Percentiles rank a stretch among this genome's conserved stretches.
Conservation (phyloP, 192 early-diverging fungal genomes). For the Umbelopsis isabellina region DNA sequence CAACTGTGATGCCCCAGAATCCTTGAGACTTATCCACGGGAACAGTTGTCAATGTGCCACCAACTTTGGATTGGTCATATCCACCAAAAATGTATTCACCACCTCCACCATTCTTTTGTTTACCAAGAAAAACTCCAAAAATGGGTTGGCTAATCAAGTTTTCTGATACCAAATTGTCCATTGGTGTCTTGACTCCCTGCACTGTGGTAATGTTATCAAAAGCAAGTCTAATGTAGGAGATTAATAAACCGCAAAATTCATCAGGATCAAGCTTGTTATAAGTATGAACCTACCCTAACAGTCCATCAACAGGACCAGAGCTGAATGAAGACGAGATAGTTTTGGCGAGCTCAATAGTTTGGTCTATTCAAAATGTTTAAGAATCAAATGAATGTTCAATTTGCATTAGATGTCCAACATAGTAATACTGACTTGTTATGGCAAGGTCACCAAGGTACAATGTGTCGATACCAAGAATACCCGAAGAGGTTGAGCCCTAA, state of each 20-base stretch:
- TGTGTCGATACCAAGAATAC: conserved; percentile 32
- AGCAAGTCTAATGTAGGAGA: conserved; percentile 21
- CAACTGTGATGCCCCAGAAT: conserved; percentile 28
- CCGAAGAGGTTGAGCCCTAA: conserved; percentile 27
- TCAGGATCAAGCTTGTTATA: too few species aligned
- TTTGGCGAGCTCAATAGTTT: conserved; percentile 35
- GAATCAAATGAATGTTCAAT: not conserved
- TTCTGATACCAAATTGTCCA: conserved; percentile 59
- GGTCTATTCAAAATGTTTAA: not conserved
- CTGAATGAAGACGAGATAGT: conserved; percentile 26
- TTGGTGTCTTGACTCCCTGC: conserved; percentile 44
- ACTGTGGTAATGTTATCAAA: conserved; percentile 36
- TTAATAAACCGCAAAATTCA: too few species aligned
- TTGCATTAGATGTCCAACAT: not conserved
- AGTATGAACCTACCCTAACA: conserved; percentile 18
- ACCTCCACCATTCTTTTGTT: conserved; percentile 40
- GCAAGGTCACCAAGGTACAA: conserved; percentile 33
- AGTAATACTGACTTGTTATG: conserved; percentile 25
- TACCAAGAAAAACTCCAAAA: conserved; percentile 73
- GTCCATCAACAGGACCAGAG: conserved; percentile 25
- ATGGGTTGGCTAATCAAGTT: conserved; percentile 59
- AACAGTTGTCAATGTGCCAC: conserved; percentile 47
- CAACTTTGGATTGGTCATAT: conserved; percentile 40
- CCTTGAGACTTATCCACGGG: conserved; percentile 42
- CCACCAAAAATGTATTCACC: conserved; percentile 54